Conservation (phyloP, 2,329 filamentous ascomycete genomes). For the Fonsecaea nubica region DNA sequence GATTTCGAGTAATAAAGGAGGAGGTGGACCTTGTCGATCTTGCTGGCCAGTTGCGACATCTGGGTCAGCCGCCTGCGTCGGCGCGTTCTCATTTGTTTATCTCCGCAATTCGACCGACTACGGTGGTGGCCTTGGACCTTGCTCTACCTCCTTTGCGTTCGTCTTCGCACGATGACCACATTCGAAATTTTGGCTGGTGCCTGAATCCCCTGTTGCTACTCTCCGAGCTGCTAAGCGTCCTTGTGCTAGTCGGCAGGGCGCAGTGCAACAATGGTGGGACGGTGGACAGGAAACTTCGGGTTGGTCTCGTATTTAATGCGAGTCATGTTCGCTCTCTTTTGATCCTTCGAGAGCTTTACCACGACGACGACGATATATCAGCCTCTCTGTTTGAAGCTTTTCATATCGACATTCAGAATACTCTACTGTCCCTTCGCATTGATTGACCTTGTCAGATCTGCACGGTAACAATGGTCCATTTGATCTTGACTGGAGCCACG, state of each 20-base stretch:
- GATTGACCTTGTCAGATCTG: not conserved
- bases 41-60: not conserved
- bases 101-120: conserved; percentile 1
- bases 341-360: not conserved
- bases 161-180: not conserved
- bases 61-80: not conserved
- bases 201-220: not conserved
- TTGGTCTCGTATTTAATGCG: not conserved
- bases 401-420: too few relatives aligned
- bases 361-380: not conserved
- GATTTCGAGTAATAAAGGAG: not conserved
- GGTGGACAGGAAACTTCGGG: not conserved
- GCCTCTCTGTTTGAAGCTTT: too few relatives aligned
- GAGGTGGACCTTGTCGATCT: not conserved
- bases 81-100: not conserved
- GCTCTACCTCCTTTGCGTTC: not conserved
- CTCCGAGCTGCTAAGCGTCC: not conserved
- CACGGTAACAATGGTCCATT: conserved; percentile 57
- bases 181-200: not conserved
- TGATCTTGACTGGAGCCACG: conserved; percentile 72
- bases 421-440: not conserved
- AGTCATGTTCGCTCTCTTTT: not conserved
- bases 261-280: not conserved
- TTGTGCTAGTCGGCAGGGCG: not conserved
- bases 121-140: not conserved